A percentile compares a stretch with the other conserved stretches of the same genome.
phyloP scores from a whole-genome alignment of 257 asterid genomes.

The Nyctanthes arbortristis region DNA sequence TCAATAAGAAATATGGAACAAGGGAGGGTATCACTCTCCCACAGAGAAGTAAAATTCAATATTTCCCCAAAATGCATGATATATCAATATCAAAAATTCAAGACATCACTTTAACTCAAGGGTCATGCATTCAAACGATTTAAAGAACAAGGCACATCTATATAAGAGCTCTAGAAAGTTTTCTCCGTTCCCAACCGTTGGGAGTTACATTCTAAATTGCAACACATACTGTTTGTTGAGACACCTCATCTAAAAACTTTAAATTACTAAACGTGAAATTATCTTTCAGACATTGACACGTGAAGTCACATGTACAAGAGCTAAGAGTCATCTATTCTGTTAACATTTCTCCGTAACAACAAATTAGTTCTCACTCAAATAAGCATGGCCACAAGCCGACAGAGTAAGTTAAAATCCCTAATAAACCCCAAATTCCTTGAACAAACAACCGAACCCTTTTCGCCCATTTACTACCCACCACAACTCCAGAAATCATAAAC shows the following conservation, averaged over 20 bases:
- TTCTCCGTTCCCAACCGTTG: background rate
- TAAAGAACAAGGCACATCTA: too few relatives aligned
- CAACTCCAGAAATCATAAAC: background rate
- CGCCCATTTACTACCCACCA: background rate
- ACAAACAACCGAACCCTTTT: background rate
- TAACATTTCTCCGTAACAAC: too few relatives aligned
- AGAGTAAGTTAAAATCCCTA: constrained; percentile 1
- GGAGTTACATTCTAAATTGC: background rate
- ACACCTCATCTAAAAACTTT: background rate
- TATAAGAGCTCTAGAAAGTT: background rate
- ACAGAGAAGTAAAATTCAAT: background rate
- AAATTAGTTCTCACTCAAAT: too few relatives aligned
- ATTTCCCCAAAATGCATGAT: background rate
- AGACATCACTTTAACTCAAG: background rate
- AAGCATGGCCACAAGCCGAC: too few relatives aligned
- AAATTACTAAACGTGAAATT: too few relatives aligned
- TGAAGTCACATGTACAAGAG: too few relatives aligned
- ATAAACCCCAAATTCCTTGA: background rate
- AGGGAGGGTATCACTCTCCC: background rate
- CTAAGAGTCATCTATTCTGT: too few relatives aligned
- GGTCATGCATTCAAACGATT: background rate
- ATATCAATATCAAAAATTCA: too few relatives aligned
- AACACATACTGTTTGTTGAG: background rate
- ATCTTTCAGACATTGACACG: too few relatives aligned
- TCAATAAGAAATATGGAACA: background rate